phyloP scores from a whole-genome alignment of 768 basidiomycete genomes.

The Naganishia kalamii region DNA sequence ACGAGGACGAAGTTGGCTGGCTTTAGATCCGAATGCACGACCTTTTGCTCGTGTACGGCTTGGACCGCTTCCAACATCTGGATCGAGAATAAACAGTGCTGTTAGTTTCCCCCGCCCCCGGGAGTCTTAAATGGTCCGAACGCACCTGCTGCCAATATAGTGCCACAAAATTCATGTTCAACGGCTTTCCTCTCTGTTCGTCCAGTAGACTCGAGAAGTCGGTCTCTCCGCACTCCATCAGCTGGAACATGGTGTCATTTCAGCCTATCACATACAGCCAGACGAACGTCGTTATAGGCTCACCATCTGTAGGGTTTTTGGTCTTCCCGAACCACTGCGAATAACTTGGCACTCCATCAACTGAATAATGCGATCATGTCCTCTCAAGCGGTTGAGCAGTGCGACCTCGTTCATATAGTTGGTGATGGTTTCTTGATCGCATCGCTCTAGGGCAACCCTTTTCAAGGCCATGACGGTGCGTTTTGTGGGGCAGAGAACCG shows the following conservation, averaged over 20 bases:
- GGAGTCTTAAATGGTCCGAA: background rate
- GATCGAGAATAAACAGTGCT: no score
- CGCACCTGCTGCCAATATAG: conserved; percentile 95
- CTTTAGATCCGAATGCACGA: conserved; percentile 96
- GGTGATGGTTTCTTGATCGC: conserved; percentile 78
- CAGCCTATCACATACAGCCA: background rate
- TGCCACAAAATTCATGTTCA: conserved; percentile 90
- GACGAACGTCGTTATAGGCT: conserved; percentile 17
- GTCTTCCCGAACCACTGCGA: conserved; percentile 57
- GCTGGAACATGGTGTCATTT: conserved; percentile 41
- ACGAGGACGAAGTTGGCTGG: conserved; percentile 98
- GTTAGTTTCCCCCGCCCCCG: background rate
- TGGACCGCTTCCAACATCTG: conserved; percentile 99
- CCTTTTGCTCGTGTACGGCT: conserved; percentile 95
- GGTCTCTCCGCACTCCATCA: conserved; percentile 96
- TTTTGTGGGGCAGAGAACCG: conserved; percentile 68
- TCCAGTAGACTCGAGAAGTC: conserved; percentile 77
- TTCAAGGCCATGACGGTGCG: conserved; percentile 81
- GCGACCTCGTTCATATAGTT: conserved; percentile 96
- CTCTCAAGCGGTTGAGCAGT: conserved; percentile 83
- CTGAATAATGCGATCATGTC: conserved; percentile 85
- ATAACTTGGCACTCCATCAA: conserved; percentile 86
- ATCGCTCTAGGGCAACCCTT: conserved; percentile 79
- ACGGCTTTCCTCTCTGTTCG: conserved; percentile 72
- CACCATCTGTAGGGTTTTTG: conserved; percentile 57